Evolutionary conservation across 2,329 filamentous ascomycete genomes (phyloP), one percentile per base, ranked within the genome.

Genomic region (Venturiaceae sp.): DNA sequence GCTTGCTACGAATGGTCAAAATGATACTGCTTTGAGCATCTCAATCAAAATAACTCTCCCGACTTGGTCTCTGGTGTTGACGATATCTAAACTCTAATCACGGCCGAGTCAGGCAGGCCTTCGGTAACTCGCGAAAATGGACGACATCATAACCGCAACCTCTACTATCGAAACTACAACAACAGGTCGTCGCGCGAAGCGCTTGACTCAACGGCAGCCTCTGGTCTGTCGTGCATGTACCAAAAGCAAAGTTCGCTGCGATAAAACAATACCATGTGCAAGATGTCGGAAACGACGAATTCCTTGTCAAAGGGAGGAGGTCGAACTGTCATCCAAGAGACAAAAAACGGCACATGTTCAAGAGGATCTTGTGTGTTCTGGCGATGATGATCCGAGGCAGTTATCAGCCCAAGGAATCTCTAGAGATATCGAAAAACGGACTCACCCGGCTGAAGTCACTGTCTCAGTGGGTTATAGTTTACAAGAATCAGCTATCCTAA

Each of bases 201-300:
- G 52, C n/a, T 30, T 23, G 11, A 54, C 52, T 3, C 52, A 54
- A 9, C 52, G 52, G 2, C 52, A 39, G 7, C 52, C 52, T 54
- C 30, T 54, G 16, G 52, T 39, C 13, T 54, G 52, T n/a, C 52
- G 52, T 28, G 52, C 52, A 36, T 64, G 63, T 54, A 61, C 63
- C 3, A 52, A 60, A 19, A 53, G 63, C 23, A 64, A 64, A 30
- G 60, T 63, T 14, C 60, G 59, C 19, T 64, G 63, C 41, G 63
- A 64, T 53, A 64, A 64, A 54, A 53, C 55, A 14, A 53, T 63
- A 16, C 63, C 63, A 11, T 64, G 63, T 26, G 60, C 59, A 30
- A 52, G 63, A 21, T 64, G 63, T 44, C 34, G 28, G 7, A 58
- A 58, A 8, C 53, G 60, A n/a, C 21, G 52, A 5, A 57, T 57